A percentile compares a stretch with the other conserved stretches of the same genome.
Conservation (phyloP, 2,329 filamentous ascomycete species). For the Escovopsis sp. region DNA sequence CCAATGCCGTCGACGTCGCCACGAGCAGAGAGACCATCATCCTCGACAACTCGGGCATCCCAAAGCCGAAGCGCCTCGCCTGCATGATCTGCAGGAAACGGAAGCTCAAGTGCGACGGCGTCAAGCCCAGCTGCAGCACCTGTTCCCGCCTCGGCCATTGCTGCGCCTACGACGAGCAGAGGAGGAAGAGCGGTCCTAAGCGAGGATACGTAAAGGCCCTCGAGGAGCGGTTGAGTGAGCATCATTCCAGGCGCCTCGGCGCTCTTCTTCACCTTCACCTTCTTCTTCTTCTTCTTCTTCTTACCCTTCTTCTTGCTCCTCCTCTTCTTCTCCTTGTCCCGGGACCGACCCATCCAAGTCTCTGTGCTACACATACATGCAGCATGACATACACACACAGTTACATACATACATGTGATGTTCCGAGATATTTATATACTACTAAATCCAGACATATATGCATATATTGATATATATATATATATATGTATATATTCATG, state of each 20-base stretch:
- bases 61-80: conserved; percentile 82
- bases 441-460: no score
- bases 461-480: no score
- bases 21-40: conserved; percentile 24
- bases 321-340: background rate
- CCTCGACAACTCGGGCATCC: conserved; percentile 42
- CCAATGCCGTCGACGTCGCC: conserved; percentile 19
- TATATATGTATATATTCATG: no score
- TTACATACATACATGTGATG: no score
- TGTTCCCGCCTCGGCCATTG: conserved; percentile 76
- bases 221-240: conserved; percentile 78
- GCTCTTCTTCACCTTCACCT: background rate
- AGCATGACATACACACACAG: background rate
- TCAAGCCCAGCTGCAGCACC: conserved; percentile 73
- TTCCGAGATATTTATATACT: no score
- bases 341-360: background rate
- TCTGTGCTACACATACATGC: background rate
- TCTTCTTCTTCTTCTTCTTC: background rate
- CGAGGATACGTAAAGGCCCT: conserved; percentile 87
- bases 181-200: conserved; percentile 90
- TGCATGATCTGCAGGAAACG: conserved; percentile 89
- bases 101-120: conserved; percentile 81
- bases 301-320: background rate
- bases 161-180: conserved; percentile 82
- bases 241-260: background rate